Percentiles rank a stretch among this genome's conserved stretches.
Evolutionary conservation across 169 alveolate species (phyloP).

Genomic region (Plasmodium relictum): DNA sequence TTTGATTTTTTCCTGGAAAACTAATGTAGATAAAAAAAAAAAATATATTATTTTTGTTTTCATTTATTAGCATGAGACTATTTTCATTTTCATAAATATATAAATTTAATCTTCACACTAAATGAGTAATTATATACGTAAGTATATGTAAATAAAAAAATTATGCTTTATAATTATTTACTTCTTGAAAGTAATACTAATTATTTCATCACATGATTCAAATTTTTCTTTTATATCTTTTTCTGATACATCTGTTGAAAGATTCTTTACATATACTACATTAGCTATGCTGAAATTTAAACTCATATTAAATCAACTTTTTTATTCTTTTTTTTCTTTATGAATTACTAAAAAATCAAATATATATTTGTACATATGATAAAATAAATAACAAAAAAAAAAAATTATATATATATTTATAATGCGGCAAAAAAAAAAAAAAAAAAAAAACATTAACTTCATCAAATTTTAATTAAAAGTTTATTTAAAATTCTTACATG

Average conservation of each 20-base stretch:
- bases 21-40: conserved; percentile 8
- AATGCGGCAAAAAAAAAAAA: background rate
- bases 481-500: background rate
- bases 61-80: background rate
- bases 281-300: conserved; percentile 78
- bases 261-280: conserved; percentile 81
- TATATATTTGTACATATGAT: background rate
- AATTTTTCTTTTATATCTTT: conserved; percentile 73
- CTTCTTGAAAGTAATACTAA: conserved; percentile 70
- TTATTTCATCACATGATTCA: conserved; percentile 77
- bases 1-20: conserved; percentile 74
- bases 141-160: background rate
- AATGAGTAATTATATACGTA: conserved; percentile 11
- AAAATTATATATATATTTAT: conserved; percentile 2
- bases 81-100: background rate
- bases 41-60: background rate
- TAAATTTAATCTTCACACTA: background rate
- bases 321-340: conserved; percentile 19
- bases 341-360: background rate
- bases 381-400: background rate
- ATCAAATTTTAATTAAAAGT: background rate
- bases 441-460: background rate
- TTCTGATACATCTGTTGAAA: conserved; percentile 77
- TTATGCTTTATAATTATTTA: conserved; percentile 9
- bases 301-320: conserved; percentile 70